Percentiles rank a stretch among this genome's conserved stretches.
These are phyloP conservation scores for Fusarium sp. DNA, from an alignment of 2,329 filamentous ascomycete genomes.

Conservation along the genomic window DNA sequence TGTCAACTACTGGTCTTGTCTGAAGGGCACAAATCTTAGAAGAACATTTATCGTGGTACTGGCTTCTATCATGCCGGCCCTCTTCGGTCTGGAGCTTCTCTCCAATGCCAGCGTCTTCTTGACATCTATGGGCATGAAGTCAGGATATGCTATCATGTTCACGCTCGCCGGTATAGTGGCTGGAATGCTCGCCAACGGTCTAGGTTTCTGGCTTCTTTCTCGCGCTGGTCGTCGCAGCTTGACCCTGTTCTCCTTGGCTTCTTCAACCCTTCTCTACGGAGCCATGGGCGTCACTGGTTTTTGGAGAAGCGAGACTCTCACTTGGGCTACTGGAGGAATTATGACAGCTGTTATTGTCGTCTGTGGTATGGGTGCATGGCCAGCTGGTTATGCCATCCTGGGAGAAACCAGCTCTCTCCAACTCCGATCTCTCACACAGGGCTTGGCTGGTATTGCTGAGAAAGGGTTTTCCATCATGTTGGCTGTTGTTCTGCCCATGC, in stretches of 20 bases:
- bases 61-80: slow-evolving; percentile 52
- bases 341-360: slow-evolving; percentile 55
- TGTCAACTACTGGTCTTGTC: slow-evolving; percentile 54
- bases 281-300: slow-evolving; percentile 50
- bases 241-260: slow-evolving; percentile 48
- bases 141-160: slow-evolving; percentile 53
- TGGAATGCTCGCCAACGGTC: slow-evolving; percentile 56
- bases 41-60: slow-evolving; percentile 53
- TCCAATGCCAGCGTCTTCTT: slow-evolving; percentile 54
- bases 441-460: slow-evolving; percentile 53
- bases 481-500: slow-evolving; percentile 41
- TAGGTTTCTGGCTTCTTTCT: slow-evolving; percentile 57
- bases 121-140: slow-evolving; percentile 45
- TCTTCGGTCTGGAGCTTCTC: slow-evolving; percentile 57
- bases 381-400: slow-evolving; percentile 53
- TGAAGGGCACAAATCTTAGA: slow-evolving; percentile 53
- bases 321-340: slow-evolving; percentile 36
- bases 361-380: slow-evolving; percentile 55
- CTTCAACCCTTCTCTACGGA: slow-evolving; percentile 53
- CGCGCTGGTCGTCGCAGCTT: slow-evolving; percentile 54
- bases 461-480: slow-evolving; percentile 49
- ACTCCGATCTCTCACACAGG: slow-evolving; percentile 46
- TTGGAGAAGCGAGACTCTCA: neutral
- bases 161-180: slow-evolving; percentile 58
- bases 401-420: slow-evolving; percentile 44